These are phyloP conservation scores for Solanum arcanum DNA, from an alignment of 257 asterid genomes.

Conservation along the genomic window DNA sequence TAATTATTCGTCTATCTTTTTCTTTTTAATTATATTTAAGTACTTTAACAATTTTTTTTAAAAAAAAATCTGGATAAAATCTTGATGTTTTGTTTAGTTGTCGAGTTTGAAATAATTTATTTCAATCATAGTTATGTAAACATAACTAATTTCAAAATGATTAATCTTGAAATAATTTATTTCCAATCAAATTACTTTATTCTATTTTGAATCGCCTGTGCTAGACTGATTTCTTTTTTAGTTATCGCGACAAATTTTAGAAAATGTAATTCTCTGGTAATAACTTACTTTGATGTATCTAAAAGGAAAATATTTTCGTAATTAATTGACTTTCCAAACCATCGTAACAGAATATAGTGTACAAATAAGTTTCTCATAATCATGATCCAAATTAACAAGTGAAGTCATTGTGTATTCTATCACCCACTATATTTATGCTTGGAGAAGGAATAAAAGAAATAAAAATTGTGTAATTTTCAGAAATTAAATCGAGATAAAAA, in stretches of 20 bases:
- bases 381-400: not conserved
- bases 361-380: not conserved
- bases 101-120: not conserved
- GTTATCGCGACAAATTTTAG: too few species aligned
- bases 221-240: too few species aligned
- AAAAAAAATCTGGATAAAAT: too few species aligned
- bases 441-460: not conserved
- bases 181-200: too few species aligned
- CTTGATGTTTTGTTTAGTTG: not conserved
- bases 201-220: not conserved
- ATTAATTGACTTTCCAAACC: not conserved
- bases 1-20: too few species aligned
- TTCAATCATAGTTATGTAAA: too few species aligned
- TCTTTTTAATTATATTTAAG: too few species aligned
- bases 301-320: too few species aligned
- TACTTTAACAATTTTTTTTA: too few species aligned
- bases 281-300: not conserved
- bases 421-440: not conserved
- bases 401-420: not conserved
- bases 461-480: not conserved
- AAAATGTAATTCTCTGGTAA: fast-evolving
- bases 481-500: not conserved
- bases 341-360: not conserved
- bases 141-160: too few species aligned
- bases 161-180: too few species aligned